Base-by-base conservation (phyloP, 2,329 filamentous ascomycete species). In the Pyrenophora graminea region DNA sequence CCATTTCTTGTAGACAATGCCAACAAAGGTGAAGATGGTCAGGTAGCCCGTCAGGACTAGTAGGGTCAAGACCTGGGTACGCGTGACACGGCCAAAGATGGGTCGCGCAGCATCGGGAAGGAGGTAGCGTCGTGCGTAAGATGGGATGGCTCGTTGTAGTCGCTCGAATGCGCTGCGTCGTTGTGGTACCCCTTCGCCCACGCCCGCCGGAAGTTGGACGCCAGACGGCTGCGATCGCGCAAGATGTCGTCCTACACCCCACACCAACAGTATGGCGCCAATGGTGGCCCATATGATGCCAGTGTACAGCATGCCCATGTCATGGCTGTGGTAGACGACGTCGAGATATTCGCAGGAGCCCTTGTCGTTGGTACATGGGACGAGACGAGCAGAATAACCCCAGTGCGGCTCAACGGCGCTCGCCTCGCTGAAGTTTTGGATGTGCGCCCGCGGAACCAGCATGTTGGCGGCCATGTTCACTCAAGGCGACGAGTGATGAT, bases 1-100 rank as follows among this genome's bases (percentile, higher is more conserved):
- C 88, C 88, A 91, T 9, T 73, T 86, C 36, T 80, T 78, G 73
- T 90, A 91, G 7, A 78, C 73, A 51, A 90, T 86, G 27, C 87
- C 88, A 10, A 86, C 79, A 41, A 91, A 71, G 4, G 74, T 74
- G 74, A 86, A 90, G 54, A 91, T 76, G 38, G 83, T 74, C 0
- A 91, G 75, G 63, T 92, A 91, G 2, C 65, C 80, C 1, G 77
- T 67, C 1, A 91, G 69, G 8, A 83, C 70, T 1, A 79, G 68
- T 2, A 91, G 75, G 23, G 88, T 77, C 18, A 84, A 62, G 3
- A 91, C 79, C 65, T 91, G 88, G 6, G 90, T 76, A 17, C 87
- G 80, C 1, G 86, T 89, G 1, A 85, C 85, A 53, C 83, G 79
- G 23, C 88, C 87, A 58, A 91, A 90, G 45, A 90, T 61, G 17